Evolutionary conservation across 2,329 filamentous ascomycete genomes (phyloP).

Genomic region (Arthrinium phaeospermum): DNA sequence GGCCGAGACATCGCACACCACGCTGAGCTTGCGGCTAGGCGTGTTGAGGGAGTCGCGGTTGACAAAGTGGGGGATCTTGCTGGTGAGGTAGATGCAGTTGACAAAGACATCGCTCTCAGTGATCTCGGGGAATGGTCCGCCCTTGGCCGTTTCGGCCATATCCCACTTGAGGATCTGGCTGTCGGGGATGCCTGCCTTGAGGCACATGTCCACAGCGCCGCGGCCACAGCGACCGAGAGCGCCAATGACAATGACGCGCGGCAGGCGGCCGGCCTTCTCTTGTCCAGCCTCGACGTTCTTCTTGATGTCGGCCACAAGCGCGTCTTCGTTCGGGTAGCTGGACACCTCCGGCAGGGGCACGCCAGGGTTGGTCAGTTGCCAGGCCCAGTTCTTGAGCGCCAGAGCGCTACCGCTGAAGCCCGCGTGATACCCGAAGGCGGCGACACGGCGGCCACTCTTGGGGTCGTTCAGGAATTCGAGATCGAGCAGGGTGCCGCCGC

Average conservation of each 20-base stretch:
- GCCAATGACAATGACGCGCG: conserved; percentile 83
- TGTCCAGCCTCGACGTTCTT: conserved; percentile 69
- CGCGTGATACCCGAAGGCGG: conserved; percentile 75
- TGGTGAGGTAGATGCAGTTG: conserved; percentile 87
- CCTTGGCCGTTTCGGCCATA: conserved; percentile 77
- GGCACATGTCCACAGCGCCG: conserved; percentile 82
- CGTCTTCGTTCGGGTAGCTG: conserved; percentile 75
- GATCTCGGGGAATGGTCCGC: conserved; percentile 82
- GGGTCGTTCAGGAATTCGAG: conserved; percentile 82
- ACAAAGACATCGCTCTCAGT: conserved; percentile 77
- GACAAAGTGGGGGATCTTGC: conserved; percentile 82
- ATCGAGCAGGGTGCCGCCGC: conserved; percentile 79
- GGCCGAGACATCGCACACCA: conserved; percentile 81
- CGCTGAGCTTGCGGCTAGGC: conserved; percentile 73
- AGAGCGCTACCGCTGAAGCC: conserved; percentile 78
- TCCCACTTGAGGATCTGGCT: conserved; percentile 74
- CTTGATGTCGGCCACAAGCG: conserved; percentile 77
- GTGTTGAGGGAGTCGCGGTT: conserved; percentile 71
- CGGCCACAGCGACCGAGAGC: conserved; percentile 82
- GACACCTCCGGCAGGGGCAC: conserved; percentile 70
- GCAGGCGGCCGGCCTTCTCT: conserved; percentile 65
- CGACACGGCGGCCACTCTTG: conserved; percentile 71
- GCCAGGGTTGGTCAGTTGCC: conserved; percentile 75
- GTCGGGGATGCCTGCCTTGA: conserved; percentile 73
- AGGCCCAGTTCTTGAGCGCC: conserved; percentile 81